Evolutionary conservation across 495 filamentous ascomycete genomes (phyloP).

Genomic region (Aspergillus campestris): DNA sequence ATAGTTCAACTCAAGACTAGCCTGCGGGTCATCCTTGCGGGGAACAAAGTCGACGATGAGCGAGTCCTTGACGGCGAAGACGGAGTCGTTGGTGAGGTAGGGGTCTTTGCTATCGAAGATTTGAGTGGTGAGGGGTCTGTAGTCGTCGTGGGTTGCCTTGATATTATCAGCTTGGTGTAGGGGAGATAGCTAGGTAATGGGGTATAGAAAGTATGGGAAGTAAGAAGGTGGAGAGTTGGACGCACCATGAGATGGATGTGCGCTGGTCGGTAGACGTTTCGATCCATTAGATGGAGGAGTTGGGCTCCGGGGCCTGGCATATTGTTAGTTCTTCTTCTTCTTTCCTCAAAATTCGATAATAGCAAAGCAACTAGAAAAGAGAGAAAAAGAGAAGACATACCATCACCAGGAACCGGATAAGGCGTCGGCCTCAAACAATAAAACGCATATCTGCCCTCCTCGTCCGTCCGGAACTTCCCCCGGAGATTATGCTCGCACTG

Average conservation of each 20-base stretch:
- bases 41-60: slow-evolving; percentile 59
- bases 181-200: too few relatives aligned
- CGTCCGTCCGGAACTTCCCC: slow-evolving; percentile 60
- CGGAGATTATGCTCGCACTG: slow-evolving; percentile 69
- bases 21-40: slow-evolving; percentile 51
- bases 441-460: slow-evolving; percentile 55
- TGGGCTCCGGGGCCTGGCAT: slow-evolving; percentile 35
- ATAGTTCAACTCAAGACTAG: slow-evolving; percentile 57
- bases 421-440: slow-evolving; percentile 60
- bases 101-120: slow-evolving; percentile 60
- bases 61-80: slow-evolving; percentile 72
- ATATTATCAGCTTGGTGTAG: slow-evolving; percentile 6
- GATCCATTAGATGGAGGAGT: slow-evolving; percentile 48
- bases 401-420: slow-evolving; percentile 67
- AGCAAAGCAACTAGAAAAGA: neutral
- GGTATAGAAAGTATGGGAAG: slow-evolving; percentile 7
- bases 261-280: slow-evolving; percentile 73
- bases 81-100: slow-evolving; percentile 56
- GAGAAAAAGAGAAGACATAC: slow-evolving; percentile 44
- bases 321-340: neutral
- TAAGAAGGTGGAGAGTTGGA: neutral
- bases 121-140: slow-evolving; percentile 61
- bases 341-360: neutral
- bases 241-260: slow-evolving; percentile 79
- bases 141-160: slow-evolving; percentile 34